Percentiles rank a stretch among this genome's conserved stretches.
These are phyloP conservation scores for Xylariaceae sp. DNA, from an alignment of 2,329 filamentous ascomycete genomes.

Conservation along the genomic window DNA sequence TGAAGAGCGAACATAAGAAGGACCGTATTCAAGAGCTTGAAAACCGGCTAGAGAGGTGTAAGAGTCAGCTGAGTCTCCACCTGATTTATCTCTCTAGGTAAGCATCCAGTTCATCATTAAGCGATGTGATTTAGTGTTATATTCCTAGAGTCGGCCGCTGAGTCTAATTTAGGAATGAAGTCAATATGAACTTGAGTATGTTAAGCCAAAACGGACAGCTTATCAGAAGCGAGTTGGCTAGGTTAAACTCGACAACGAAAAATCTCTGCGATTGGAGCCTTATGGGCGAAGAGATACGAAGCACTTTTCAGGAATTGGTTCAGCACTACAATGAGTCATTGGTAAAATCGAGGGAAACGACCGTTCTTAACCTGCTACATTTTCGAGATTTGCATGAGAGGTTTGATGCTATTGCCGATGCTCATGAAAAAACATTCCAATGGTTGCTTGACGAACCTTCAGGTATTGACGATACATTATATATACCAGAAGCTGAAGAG, in stretches of 20 bases:
- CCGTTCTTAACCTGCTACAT: constrained; percentile 20
- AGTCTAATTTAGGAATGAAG: constrained; percentile 1
- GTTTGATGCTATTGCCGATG: constrained; percentile 25
- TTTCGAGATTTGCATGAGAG: constrained; percentile 28
- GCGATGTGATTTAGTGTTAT: too few relatives aligned
- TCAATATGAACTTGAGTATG: neutral
- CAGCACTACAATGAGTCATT: neutral
- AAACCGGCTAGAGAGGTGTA: neutral
- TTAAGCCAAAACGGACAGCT: neutral
- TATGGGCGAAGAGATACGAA: neutral
- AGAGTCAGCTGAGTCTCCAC: neutral
- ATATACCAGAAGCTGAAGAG: too few relatives aligned
- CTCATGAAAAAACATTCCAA: constrained; percentile 22
- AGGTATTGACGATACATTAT: too few relatives aligned
- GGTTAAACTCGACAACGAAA: neutral
- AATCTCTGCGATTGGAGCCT: neutral
- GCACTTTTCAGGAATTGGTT: neutral
- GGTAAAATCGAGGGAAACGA: constrained; percentile 2
- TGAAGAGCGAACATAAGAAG: constrained; percentile 9
- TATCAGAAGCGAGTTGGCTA: neutral
- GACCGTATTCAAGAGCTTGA: neutral
- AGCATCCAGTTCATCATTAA: neutral
- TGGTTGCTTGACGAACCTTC: too few relatives aligned
- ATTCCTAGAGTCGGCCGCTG: too few relatives aligned
- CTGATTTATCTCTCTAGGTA: constrained; percentile 3